Evolutionary conservation across 306 rosid genomes (phyloP).

Genomic region (Erythrophleum fordii): DNA sequence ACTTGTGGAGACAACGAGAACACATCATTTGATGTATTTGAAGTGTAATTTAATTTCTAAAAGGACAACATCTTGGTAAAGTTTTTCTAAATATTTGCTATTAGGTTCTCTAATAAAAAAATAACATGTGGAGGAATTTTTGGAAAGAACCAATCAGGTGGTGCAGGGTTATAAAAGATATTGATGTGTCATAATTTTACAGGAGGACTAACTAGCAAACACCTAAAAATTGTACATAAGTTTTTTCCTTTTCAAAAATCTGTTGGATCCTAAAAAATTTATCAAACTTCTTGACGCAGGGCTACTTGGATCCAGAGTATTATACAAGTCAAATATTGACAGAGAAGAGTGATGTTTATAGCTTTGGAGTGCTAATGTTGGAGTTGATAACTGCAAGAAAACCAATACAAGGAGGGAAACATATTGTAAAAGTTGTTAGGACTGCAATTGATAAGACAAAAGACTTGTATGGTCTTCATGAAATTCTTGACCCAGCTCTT

Average conservation of each 20-base stretch:
- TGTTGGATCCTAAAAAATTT: background rate
- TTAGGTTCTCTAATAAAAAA: too few relatives aligned
- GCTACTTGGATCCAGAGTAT: constrained; percentile 68
- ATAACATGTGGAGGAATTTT: background rate
- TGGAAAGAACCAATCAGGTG: background rate
- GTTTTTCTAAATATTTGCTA: too few relatives aligned
- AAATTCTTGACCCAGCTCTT: constrained; percentile 42
- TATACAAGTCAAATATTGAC: constrained; percentile 53
- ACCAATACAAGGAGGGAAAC: constrained; percentile 50
- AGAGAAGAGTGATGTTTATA: constrained; percentile 57
- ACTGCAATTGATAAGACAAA: constrained; percentile 38
- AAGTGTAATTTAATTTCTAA: too few relatives aligned
- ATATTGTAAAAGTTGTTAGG: constrained; percentile 45
- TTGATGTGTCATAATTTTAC: background rate
- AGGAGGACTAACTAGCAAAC: background rate
- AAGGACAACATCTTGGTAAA: too few relatives aligned
- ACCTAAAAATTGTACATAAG: background rate
- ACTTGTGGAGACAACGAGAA: too few relatives aligned
- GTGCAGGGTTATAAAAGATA: background rate
- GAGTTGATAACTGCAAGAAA: constrained; percentile 55
- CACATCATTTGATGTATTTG: too few relatives aligned
- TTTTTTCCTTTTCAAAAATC: background rate
- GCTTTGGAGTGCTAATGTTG: constrained; percentile 60
- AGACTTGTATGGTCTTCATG: constrained; percentile 39
- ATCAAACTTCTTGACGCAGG: constrained; percentile 41